Evolutionary conservation across 768 basidiomycete species (phyloP), one percentile per base, ranked within the genome.

Genomic region (Leccinum aurantiacum): DNA sequence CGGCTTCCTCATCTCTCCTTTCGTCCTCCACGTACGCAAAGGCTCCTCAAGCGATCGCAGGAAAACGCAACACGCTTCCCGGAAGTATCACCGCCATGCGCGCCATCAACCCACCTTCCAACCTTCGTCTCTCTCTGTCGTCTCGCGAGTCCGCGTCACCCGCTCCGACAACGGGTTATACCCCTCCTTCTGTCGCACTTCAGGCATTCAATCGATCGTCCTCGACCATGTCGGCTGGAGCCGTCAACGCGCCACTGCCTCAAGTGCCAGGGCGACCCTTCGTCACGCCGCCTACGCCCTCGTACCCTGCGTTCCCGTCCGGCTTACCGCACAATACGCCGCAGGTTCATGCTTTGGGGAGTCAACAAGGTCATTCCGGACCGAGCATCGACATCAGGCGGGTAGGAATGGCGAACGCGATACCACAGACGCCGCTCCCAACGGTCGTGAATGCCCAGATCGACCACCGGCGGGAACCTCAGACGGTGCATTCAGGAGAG

Each of bases 291-390:
- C 78, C 79, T 48, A 91, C 88, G 4, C 90, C 90, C 1, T 86
- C 89, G 3, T 90, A 90, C 66, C 89, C 90, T 14, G 80, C 88
- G 2, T 92, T 84, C 67, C 80, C 87, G 0, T 73, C 78, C 33
- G 33, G 59, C n/a, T 66, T 75, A 19, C 61, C 78, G 1, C 77
- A 83, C 9, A 81, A 81, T 0, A 81, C 79, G 9, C 86, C 88
- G 2, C 76, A 81, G 60, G 80, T 82, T 33, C 83, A 86, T 67
- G 78, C 80, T 6, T 67, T 89, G 25, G 74, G 81, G 24, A 77
- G 79, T 3, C 82, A 81, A 54, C 77, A 76, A 22, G 76, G 75
- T n/a, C 76, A 77, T 54, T 78, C 79, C 44, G 82, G 87, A 1
- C 80, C 82, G 4, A 84, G 82, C 65, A 76, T 91, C 27, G 91